phyloP scores from a whole-genome alignment of 2,329 filamentous ascomycete genomes.

The Pseudogymnoascus sp. region DNA sequence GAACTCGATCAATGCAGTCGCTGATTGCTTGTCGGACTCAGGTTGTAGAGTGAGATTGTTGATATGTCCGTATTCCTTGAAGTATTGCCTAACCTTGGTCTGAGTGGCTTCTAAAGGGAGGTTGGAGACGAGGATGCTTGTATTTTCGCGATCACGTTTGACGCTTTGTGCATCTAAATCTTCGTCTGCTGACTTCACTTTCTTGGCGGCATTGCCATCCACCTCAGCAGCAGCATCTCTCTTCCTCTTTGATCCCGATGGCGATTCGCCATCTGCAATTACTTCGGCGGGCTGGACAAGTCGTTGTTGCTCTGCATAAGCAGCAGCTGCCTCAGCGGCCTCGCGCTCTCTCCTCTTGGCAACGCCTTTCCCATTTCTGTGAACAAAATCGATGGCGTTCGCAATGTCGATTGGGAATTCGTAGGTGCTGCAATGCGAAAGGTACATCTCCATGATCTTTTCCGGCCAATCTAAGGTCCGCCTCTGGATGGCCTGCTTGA shows the following conservation, averaged over 20 bases:
- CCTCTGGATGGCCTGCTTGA: slow-evolving; percentile 60
- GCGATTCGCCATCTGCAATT: slow-evolving; percentile 29
- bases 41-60: slow-evolving; percentile 64
- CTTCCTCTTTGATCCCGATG: slow-evolving; percentile 60
- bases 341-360: slow-evolving; percentile 58
- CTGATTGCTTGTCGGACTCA: slow-evolving; percentile 51
- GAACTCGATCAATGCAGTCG: slow-evolving; percentile 78
- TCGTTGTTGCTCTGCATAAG: slow-evolving; percentile 35
- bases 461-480: slow-evolving; percentile 68
- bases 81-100: slow-evolving; percentile 76
- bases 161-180: slow-evolving; percentile 32
- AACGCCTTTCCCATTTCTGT: slow-evolving; percentile 58
- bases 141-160: slow-evolving; percentile 85
- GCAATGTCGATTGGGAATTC: slow-evolving; percentile 71
- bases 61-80: slow-evolving; percentile 81
- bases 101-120: slow-evolving; percentile 63
- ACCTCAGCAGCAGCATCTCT: slow-evolving; percentile 49
- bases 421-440: slow-evolving; percentile 81
- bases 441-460: slow-evolving; percentile 63
- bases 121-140: slow-evolving; percentile 72
- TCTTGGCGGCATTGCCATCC: slow-evolving; percentile 54
- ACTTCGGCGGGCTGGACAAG: slow-evolving; percentile 26
- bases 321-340: slow-evolving; percentile 49
- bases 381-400: slow-evolving; percentile 62
- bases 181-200: slow-evolving; percentile 40